Conservation (phyloP, 805 yeast genomes). For the Tetrapisispora pingtungensis region DNA sequence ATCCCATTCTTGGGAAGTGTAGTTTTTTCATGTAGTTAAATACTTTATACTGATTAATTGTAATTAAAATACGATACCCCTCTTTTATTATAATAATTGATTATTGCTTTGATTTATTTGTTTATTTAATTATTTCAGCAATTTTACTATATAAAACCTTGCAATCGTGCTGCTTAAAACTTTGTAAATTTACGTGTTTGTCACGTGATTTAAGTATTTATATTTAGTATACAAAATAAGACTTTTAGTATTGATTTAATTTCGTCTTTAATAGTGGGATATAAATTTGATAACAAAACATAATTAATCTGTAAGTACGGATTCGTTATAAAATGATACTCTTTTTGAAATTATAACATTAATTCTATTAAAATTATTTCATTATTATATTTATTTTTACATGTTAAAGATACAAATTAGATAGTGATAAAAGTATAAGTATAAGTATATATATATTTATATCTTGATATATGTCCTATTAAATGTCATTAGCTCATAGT, state of each 20-base stretch:
- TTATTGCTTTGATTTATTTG: no score
- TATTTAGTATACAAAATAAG: neutral
- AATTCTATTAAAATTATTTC: neutral
- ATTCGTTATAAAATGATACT: no score
- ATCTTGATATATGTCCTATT: neutral
- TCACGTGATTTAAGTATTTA: neutral
- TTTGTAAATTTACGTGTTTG: no score
- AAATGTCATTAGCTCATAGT: neutral
- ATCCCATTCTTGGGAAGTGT: no score
- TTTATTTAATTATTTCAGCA: no score
- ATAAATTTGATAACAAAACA: neutral
- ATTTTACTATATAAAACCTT: no score
- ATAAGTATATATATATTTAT: neutral
- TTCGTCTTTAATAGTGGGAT: no score
- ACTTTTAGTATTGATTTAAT: no score
- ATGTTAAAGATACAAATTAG: conserved; percentile 1
- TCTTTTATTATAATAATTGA: neutral
- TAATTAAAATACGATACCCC: conserved; percentile 1
- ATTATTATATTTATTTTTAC: conserved; percentile 1
- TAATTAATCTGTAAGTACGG: no score
- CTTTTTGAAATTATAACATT: no score
- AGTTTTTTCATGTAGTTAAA: neutral
- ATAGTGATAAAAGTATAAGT: no score
- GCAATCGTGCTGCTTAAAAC: no score
- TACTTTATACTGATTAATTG: neutral